Base-by-base conservation (phyloP, 108 stramenopile species). In the Chaetoceros muelleri region DNA sequence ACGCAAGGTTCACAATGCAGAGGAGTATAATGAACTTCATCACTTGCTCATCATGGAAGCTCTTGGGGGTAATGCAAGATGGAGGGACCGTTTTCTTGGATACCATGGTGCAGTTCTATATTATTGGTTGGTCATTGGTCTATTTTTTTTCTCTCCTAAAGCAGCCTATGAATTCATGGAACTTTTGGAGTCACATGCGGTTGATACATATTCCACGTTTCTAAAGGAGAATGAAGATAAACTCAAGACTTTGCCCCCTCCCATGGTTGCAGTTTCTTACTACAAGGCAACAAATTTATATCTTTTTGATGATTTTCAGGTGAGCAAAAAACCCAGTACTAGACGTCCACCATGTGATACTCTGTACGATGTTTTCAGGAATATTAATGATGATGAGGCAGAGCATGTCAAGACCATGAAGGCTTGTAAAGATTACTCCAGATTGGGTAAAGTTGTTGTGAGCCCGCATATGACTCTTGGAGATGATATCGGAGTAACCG, bases 11-110 rank as follows among this genome's bases (percentile, higher is more conserved):
- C 87, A 90, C 58, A 81, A 76, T 66, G 92, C 86, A 55, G 91
- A 90, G 70, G 74, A 78, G 30, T 90, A 83, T 71, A 98, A 98
- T 63, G 97, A 98, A 67, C 56, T 93, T 55, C 95, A 96, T 61
- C 97, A 98, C 69, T 72, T 98, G 25, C 69, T 96, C 2, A 98
- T 98, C 68, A 94, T 95, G 94, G 96, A 98, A 62, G 71, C 74
- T 57, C 65, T 98, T 45, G 95, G 95, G 24, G 95, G 95, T 2
- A 92, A 95, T 61, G 64, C 46, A 25, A 58, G 55, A 16, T 71
- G 60, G 48, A 40, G 73, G 1, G 91, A 93, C 76, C 73, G 96
- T 20, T 79, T 79, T 55, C 24, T 98, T 16, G 96, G 94, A 1
- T 91, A 95, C 58, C 77, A 88, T 50, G 67, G 85, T 30, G 96